Conservation (phyloP, 495 filamentous ascomycete species). For the Rhypophila decipiens region DNA sequence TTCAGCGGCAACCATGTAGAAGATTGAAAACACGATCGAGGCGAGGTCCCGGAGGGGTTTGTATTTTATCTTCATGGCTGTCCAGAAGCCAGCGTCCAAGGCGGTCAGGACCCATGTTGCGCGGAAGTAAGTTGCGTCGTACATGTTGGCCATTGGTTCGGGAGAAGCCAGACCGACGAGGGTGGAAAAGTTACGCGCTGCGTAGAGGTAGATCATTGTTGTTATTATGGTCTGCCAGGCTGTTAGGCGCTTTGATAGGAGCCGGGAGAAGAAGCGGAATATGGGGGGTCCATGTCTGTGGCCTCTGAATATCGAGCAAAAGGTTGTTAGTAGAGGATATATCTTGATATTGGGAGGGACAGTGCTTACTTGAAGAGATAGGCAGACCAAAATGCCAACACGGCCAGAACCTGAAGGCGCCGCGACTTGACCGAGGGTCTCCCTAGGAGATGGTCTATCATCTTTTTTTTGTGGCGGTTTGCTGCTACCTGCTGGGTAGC, state of each 20-base stretch:
- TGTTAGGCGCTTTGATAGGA: conserved; percentile 60
- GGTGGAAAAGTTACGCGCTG: conserved; percentile 86
- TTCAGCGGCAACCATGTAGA: conserved; percentile 90
- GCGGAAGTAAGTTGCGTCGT: conserved; percentile 89
- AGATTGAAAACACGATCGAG: conserved; percentile 74
- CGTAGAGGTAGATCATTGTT: conserved; percentile 86
- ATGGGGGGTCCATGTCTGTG: conserved; percentile 81
- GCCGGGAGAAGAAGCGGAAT: conserved; percentile 63
- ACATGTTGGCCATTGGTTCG: conserved; percentile 90
- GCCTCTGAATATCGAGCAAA: conserved; percentile 52
- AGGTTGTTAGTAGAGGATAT: too few species aligned
- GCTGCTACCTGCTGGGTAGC: too few species aligned
- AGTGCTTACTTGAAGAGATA: conserved; percentile 64
- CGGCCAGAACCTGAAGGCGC: conserved; percentile 86
- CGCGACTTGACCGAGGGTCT: conserved; percentile 85
- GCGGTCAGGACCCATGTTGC: conserved; percentile 97
- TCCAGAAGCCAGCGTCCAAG: conserved; percentile 96
- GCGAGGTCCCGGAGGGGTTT: conserved; percentile 79
- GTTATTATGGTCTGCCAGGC: conserved; percentile 84
- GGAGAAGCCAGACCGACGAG: conserved; percentile 86
- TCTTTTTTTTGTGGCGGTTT: conserved; percentile 11
- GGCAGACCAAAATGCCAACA: conserved; percentile 83
- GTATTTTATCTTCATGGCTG: conserved; percentile 81
- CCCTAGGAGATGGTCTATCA: conserved; percentile 83
- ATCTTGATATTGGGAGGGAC: too few species aligned